Conservation (phyloP, 495 filamentous ascomycete species). For the Aspergillus sparsus region DNA sequence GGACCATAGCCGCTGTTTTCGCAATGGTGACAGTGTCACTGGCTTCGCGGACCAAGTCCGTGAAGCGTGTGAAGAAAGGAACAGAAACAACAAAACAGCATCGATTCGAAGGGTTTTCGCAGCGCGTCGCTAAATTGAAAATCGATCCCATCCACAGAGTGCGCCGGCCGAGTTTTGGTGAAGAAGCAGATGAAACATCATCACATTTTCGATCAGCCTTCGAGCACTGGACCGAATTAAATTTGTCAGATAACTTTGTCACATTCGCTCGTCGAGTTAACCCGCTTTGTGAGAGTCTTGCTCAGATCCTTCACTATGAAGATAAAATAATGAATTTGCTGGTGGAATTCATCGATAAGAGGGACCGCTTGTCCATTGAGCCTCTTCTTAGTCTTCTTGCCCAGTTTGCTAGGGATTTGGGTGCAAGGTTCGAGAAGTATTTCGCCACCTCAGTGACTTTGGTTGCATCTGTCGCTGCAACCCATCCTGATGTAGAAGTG, state of each 20-base stretch:
- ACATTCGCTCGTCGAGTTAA: conserved; percentile 70
- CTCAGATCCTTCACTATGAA: conserved; percentile 86
- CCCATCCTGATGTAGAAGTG: conserved; percentile 68
- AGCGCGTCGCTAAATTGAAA: conserved; percentile 89
- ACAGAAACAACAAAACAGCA: conserved; percentile 79
- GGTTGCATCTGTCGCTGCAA: conserved; percentile 64
- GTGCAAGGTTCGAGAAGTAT: conserved; percentile 82
- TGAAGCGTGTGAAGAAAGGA: conserved; percentile 58
- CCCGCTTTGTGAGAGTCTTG: conserved; percentile 82
- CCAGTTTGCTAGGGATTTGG: conserved; percentile 90
- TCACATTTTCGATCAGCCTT: conserved; percentile 83
- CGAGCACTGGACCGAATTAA: conserved; percentile 87
- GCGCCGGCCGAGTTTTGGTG: conserved; percentile 73
- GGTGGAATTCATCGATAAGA: conserved; percentile 72
- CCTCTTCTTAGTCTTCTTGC: conserved; percentile 81
- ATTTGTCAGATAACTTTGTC: conserved; percentile 77
- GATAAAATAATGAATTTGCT: conserved; percentile 78
- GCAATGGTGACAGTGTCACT: conserved; percentile 61
- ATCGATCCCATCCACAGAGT: conserved; percentile 90
- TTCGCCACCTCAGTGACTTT: conserved; percentile 71
- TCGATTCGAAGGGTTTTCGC: conserved; percentile 87
- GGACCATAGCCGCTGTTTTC: conserved; percentile 22
- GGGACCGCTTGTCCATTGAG: conserved; percentile 75
- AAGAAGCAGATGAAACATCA: conserved; percentile 67
- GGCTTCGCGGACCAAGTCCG: conserved; percentile 65